Evolutionary conservation across 176 grass and related monocot genomes (phyloP).

Genomic region (Guadua angustifolia): DNA sequence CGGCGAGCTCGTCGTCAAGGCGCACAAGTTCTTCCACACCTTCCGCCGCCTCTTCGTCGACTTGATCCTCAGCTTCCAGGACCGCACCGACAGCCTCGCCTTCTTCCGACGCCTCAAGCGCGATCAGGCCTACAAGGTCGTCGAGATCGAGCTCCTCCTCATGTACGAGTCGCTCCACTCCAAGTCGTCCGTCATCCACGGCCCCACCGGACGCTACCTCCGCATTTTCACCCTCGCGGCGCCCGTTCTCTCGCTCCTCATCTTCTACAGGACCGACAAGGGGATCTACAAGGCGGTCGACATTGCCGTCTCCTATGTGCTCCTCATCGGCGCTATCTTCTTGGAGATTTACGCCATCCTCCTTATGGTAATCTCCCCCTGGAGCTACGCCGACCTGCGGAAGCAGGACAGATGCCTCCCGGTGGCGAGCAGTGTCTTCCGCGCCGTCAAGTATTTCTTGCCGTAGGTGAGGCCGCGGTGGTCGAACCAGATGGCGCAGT

Average conservation of each 20-base stretch:
- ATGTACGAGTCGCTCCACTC: slow-evolving; percentile 47
- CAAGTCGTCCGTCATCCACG: slow-evolving; percentile 23
- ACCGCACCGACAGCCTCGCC: slow-evolving; percentile 41
- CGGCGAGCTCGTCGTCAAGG: slow-evolving; percentile 31
- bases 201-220: slow-evolving; percentile 10
- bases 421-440: neutral
- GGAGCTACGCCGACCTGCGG: slow-evolving; percentile 25
- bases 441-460: neutral
- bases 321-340: slow-evolving; percentile 22
- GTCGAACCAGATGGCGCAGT: slow-evolving; percentile 40
- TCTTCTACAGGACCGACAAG: slow-evolving; percentile 22
- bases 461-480: slow-evolving; percentile 27
- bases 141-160: slow-evolving; percentile 46
- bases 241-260: slow-evolving; percentile 2
- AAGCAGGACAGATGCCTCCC: neutral
- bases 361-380: slow-evolving; percentile 15
- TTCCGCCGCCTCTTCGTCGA: slow-evolving; percentile 59
- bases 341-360: slow-evolving; percentile 30
- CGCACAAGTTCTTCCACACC: slow-evolving; percentile 43
- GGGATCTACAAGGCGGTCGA: neutral
- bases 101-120: slow-evolving; percentile 35
- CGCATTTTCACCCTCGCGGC: slow-evolving; percentile 28
- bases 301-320: slow-evolving; percentile 22
- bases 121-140: slow-evolving; percentile 41
- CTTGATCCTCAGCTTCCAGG: slow-evolving; percentile 61